These are phyloP conservation scores for Eutypa lata DNA, from an alignment of 2,329 filamentous ascomycete genomes.

Conservation along the genomic window DNA sequence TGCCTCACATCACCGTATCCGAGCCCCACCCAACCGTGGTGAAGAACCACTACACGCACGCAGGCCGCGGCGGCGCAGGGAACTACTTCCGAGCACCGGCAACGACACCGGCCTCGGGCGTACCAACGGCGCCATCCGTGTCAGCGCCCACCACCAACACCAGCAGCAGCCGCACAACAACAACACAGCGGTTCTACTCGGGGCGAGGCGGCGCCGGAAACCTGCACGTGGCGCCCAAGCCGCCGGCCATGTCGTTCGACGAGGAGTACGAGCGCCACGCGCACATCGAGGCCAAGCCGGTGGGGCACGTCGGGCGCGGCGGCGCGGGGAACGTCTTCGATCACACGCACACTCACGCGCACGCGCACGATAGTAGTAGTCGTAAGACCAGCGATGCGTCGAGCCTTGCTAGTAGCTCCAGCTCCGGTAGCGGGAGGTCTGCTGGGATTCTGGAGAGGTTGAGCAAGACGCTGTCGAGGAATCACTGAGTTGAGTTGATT, in stretches of 20 bases:
- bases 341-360: conserved; percentile 2
- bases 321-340: conserved; percentile 57
- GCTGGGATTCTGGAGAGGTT: conserved; percentile 38
- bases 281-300: conserved; percentile 47
- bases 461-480: conserved; percentile 33
- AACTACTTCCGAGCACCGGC: conserved; percentile 50
- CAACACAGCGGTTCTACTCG: conserved; percentile 55
- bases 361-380: conserved; percentile 4
- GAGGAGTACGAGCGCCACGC: conserved; percentile 60
- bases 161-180: conserved; percentile 12
- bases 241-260: conserved; percentile 63
- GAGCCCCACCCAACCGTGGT: conserved; percentile 47
- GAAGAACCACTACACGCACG: conserved; percentile 47
- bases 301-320: conserved; percentile 61
- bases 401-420: conserved; percentile 26
- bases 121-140: conserved; percentile 43
- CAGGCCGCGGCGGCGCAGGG: conserved; percentile 54
- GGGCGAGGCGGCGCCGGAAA: conserved; percentile 69
- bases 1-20: conserved; percentile 43
- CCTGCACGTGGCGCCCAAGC: conserved; percentile 48
- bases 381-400: conserved; percentile 30
- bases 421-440: conserved; percentile 24
- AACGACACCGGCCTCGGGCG: conserved; percentile 40
- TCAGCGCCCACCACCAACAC: conserved; percentile 23
- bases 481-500: conserved; percentile 19